Percentiles rank a stretch among this genome's conserved stretches.
Evolutionary conservation across 257 asterid species (phyloP).

Genomic region (Voacanga thouarsii): DNA sequence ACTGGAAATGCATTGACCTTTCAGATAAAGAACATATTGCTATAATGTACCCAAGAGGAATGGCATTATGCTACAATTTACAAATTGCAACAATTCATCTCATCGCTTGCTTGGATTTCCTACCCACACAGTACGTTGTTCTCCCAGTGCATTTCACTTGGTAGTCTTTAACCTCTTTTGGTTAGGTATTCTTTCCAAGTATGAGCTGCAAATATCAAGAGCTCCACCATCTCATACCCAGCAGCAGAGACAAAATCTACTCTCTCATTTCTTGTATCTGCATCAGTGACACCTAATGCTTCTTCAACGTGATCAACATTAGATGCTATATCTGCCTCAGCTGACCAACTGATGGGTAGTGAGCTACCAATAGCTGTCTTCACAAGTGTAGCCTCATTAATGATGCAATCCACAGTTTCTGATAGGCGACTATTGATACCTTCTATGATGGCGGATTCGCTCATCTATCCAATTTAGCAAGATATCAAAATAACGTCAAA

Average conservation of each 20-base stretch:
- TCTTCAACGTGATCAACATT: constrained; percentile 23
- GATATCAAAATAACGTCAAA: not conserved
- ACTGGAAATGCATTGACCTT: not conserved
- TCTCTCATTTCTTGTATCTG: constrained; percentile 27
- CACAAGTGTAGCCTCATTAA: constrained; percentile 63
- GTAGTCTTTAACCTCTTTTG: constrained; percentile 1
- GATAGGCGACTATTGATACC: constrained; percentile 20
- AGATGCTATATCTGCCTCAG: constrained; percentile 33
- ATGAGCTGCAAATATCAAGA: constrained; percentile 64
- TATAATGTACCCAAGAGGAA: not conserved
- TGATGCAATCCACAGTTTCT: constrained; percentile 43
- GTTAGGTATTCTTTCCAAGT: constrained; percentile 38
- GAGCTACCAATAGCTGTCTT: constrained; percentile 86
- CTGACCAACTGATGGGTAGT: constrained; percentile 80
- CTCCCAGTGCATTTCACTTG: not conserved
- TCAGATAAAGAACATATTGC: not conserved
- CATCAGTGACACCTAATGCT: constrained; percentile 16
- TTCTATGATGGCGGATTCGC: constrained; percentile 32
- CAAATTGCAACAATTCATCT: not conserved
- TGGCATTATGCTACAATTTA: not conserved
- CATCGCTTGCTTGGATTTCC: too few relatives aligned
- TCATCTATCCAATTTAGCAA: constrained; percentile 35
- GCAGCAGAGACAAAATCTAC: constrained; percentile 84
- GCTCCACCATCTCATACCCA: constrained; percentile 93
- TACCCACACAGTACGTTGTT: too few relatives aligned